Evolutionary conservation across 257 asterid genomes (phyloP), one percentile per base, ranked within the genome.

Genomic region (Nemophila menziesii): DNA sequence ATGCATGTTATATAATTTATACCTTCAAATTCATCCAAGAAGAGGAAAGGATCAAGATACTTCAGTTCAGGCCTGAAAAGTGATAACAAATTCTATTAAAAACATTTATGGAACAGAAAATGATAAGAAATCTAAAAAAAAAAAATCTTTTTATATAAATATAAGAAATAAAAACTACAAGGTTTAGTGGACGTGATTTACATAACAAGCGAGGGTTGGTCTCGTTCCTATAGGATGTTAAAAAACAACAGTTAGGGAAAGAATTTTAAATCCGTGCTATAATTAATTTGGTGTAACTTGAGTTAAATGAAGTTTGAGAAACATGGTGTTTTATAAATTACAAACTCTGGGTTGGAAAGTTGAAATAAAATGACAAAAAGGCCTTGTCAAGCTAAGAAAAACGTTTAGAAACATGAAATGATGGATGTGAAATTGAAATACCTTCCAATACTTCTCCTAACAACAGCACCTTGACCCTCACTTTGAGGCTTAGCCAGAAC

Each of bases 371-470:
- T 37, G 17, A 37, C n/a, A 13, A 27, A 23, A 26, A 54, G 16
- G 0, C 39, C 4, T 40, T 23, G 15, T 9, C 15, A 1, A 11
- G 6, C 4, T 1, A n/a, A 9, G n/a, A 5, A 27, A 44, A 0
- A n/a, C n/a, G n/a, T n/a, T 10, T 5, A 29, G 8, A 16, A 26
- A 27, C 13, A n/a, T 40, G 5, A 9, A 0, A 0, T 16, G 7
- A 11, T 4, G 5, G 11, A 39, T 8, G 5, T n/a, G 11, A 9
- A 16, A 2, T 3, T 0, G 19, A 7, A 5, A 21, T 40, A 86
- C 97, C 87, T 79, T 56, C 97, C 97, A 12, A 87, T 80, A 82
- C 95, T 87, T 63, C 97, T 69, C 56, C 97, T 60, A 1, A 87
- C 97, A 50, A 68, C 61, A 48, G 97, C 97, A 24, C 95, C 97